Evolutionary conservation across 2,329 filamentous ascomycete species (phyloP).

Genomic region (Sporothrix phasma): DNA sequence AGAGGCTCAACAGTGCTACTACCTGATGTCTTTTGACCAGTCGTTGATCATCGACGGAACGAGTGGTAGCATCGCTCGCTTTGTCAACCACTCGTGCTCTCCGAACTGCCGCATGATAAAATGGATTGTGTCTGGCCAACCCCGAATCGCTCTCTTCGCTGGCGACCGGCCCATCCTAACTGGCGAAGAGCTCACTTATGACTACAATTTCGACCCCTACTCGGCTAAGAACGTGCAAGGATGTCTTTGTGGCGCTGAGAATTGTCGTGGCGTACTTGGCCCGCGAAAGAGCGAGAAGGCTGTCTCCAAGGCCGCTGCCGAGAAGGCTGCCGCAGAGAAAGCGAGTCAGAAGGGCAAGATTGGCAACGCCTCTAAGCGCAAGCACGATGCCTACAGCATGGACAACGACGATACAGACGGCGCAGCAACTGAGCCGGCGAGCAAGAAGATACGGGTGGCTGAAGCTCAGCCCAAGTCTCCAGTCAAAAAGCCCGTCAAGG

Average conservation of each 20-base stretch:
- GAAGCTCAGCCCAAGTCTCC: not conserved
- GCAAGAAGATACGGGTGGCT: conserved; percentile 13
- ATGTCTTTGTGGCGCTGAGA: conserved; percentile 52
- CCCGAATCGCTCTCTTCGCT: conserved; percentile 93
- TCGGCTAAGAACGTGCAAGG: conserved; percentile 58
- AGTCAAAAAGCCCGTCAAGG: not conserved
- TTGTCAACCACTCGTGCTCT: conserved; percentile 95
- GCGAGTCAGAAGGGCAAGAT: not conserved
- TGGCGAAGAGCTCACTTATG: conserved; percentile 92
- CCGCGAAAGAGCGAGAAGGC: conserved; percentile 44
- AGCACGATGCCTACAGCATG: conserved; percentile 8
- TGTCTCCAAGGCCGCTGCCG: conserved; percentile 8
- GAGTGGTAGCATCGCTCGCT: conserved; percentile 88
- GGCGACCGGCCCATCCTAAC: conserved; percentile 84
- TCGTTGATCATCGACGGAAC: conserved; percentile 98
- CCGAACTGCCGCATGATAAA: conserved; percentile 98
- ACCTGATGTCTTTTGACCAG: conserved; percentile 96
- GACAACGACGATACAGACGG: conserved; percentile 2
- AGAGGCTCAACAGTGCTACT: conserved; percentile 62
- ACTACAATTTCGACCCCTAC: conserved; percentile 67
- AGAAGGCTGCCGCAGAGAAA: conserved; percentile 5
- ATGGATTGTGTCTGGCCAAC: conserved; percentile 88
- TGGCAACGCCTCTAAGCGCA: conserved; percentile 13
- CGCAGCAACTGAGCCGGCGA: not conserved
- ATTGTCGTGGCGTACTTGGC: conserved; percentile 55